phyloP scores from a whole-genome alignment of 306 rosid species.

The Fagus crenata region DNA sequence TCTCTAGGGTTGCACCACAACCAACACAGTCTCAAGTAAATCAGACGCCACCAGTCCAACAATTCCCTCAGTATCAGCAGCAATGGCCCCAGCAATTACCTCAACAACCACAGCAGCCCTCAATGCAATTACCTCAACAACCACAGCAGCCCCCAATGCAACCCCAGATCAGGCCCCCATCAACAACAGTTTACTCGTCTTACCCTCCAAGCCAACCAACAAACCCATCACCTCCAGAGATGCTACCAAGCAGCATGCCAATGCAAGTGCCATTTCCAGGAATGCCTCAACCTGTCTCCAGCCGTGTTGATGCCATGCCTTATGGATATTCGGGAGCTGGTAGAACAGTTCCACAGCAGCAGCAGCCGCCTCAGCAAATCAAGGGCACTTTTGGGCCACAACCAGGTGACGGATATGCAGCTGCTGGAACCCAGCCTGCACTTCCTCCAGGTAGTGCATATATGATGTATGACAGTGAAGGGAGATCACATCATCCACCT shows the following conservation, averaged over 20 bases:
- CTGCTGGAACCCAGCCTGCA: constrained; percentile 47
- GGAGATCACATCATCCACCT: constrained; percentile 57
- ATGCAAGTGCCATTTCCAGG: constrained; percentile 83
- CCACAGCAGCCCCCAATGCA: constrained; percentile 68
- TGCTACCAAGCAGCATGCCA: constrained; percentile 76
- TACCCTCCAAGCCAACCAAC: constrained; percentile 66
- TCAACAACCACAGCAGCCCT: constrained; percentile 58
- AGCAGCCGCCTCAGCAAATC: constrained; percentile 73
- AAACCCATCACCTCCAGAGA: constrained; percentile 60
- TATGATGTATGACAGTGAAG: constrained; percentile 83
- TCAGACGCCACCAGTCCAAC: constrained; percentile 62
- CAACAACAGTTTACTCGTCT: constrained; percentile 56
- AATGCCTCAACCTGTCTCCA: constrained; percentile 63
- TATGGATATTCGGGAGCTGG: constrained; percentile 73
- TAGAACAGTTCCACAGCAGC: constrained; percentile 74
- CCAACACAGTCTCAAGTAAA: constrained; percentile 61
- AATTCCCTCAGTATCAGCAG: constrained; percentile 74
- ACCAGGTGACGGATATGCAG: constrained; percentile 60
- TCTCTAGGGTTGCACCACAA: constrained; percentile 55
- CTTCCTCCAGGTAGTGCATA: constrained; percentile 71
- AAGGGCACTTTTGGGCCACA: constrained; percentile 58
- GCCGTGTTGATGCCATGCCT: constrained; percentile 58
- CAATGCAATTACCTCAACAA: constrained; percentile 46
- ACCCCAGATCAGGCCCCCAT: constrained; percentile 61
- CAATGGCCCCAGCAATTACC: constrained; percentile 41